Evolutionary conservation across 2,329 filamentous ascomycete species (phyloP).

Genomic region (Parastagonospora nodorum): DNA sequence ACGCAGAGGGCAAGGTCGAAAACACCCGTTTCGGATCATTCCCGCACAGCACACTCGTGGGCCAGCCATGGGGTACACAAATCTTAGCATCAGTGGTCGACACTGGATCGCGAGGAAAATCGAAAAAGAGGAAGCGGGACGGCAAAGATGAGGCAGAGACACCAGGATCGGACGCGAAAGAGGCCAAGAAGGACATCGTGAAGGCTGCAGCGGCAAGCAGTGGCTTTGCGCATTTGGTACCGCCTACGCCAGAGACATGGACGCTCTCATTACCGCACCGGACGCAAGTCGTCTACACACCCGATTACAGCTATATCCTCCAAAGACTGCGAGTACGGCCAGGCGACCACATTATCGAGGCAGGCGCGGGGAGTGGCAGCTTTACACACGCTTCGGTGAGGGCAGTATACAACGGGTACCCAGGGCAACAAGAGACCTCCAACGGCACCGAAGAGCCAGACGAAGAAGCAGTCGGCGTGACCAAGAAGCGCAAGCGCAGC

Average conservation of each 20-base stretch:
- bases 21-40: constrained; percentile 92
- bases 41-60: constrained; percentile 60
- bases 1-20: constrained; percentile 59
- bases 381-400: constrained; percentile 80
- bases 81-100: constrained; percentile 88
- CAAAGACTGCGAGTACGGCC: constrained; percentile 76
- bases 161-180: constrained; percentile 25
- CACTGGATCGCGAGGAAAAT: constrained; percentile 81
- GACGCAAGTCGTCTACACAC: constrained; percentile 85
- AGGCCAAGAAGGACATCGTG: constrained; percentile 38
- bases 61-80: constrained; percentile 88
- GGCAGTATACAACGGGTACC: constrained; percentile 76
- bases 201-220: constrained; percentile 58
- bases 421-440: constrained; percentile 38
- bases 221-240: constrained; percentile 79
- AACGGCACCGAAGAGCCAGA: constrained; percentile 24
- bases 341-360: constrained; percentile 76
- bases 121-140: constrained; percentile 55
- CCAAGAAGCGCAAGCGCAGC: constrained; percentile 37
- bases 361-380: constrained; percentile 80
- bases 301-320: constrained; percentile 83
- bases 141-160: constrained; percentile 37
- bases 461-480: constrained; percentile 36
- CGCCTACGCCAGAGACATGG: constrained; percentile 82
- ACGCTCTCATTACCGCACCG: constrained; percentile 78